Evolutionary conservation across 768 basidiomycete species (phyloP).

Genomic region (Boletus eberwhitei): DNA sequence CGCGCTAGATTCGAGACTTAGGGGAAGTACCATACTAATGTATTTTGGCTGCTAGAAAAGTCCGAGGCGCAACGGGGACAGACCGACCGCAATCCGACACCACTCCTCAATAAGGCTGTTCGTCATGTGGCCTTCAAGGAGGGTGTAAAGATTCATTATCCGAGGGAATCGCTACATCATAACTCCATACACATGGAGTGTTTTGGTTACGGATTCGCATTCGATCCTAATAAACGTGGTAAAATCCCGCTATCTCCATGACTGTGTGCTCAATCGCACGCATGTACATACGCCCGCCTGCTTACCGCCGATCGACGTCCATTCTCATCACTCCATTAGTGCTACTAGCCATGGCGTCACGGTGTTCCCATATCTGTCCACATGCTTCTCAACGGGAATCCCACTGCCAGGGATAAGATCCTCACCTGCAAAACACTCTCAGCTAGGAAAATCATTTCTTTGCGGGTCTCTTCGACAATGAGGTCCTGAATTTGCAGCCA

Average conservation of each 20-base stretch:
- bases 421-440: conserved; percentile 92
- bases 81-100: conserved; percentile 1
- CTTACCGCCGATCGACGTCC: conserved; percentile 32
- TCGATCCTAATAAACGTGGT: conserved; percentile 21
- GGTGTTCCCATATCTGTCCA: conserved; percentile 62
- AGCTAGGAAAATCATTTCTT: conserved; percentile 97
- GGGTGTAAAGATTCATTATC: conserved; percentile 16
- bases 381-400: conserved; percentile 10
- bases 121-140: conserved; percentile 9
- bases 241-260: conserved; percentile 32
- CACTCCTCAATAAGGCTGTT: conserved; percentile 2
- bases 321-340: conserved; percentile 23
- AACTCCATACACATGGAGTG: conserved; percentile 2
- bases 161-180: conserved; percentile 6
- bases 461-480: conserved; percentile 92
- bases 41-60: conserved; percentile 12
- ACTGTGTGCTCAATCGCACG: conserved; percentile 1
- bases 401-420: background rate
- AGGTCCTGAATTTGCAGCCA: conserved; percentile 98
- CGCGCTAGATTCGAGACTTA: background rate
- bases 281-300: background rate
- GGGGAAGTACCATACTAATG: background rate
- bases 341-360: conserved; percentile 26
- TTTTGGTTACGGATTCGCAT: conserved; percentile 4
- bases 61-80: background rate